Evolutionary conservation across 2,329 filamentous ascomycete genomes (phyloP).

Genomic region (Aspergillus novofumigatus): DNA sequence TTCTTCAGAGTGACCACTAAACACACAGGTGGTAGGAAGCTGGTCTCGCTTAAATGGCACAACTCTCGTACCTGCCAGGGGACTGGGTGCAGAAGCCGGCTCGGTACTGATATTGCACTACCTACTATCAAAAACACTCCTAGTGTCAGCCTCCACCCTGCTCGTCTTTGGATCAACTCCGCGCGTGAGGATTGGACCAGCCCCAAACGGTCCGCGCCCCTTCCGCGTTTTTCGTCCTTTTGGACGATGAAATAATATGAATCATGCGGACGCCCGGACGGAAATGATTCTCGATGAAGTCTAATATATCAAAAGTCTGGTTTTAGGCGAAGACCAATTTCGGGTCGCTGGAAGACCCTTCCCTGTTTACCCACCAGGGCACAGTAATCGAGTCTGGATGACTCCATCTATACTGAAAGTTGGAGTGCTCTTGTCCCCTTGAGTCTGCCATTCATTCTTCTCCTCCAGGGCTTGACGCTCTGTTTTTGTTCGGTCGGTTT

Average conservation of each 20-base stretch:
- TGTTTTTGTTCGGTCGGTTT: conserved; percentile 10
- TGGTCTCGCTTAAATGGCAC: not conserved
- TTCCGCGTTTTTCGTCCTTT: not conserved
- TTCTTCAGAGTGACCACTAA: not conserved
- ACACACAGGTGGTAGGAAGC: not conserved
- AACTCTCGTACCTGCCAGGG: not conserved
- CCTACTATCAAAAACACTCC: conserved; percentile 10
- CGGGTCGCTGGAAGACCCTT: conserved; percentile 19
- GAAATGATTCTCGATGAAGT: conserved; percentile 9
- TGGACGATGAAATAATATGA: not conserved
- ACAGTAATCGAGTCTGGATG: conserved; percentile 10
- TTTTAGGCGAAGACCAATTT: conserved; percentile 11
- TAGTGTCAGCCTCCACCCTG: conserved; percentile 16
- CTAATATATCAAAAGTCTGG: conserved; percentile 16
- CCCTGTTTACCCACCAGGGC: conserved; percentile 17
- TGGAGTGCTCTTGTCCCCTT: conserved; percentile 11
- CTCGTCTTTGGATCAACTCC: conserved; percentile 12
- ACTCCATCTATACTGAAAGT: conserved; percentile 8
- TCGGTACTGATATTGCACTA: not conserved
- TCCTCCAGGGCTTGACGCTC: conserved; percentile 29
- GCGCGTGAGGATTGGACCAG: conserved; percentile 9
- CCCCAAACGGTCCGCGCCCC: conserved; percentile 11
- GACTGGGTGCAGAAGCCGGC: too few relatives aligned
- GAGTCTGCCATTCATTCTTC: conserved; percentile 16
- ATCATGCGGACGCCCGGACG: conserved; percentile 1